Evolutionary conservation across 805 yeast genomes (phyloP), one percentile per base, ranked within the genome.

Genomic region (Metschnikowia noctiluminum): DNA sequence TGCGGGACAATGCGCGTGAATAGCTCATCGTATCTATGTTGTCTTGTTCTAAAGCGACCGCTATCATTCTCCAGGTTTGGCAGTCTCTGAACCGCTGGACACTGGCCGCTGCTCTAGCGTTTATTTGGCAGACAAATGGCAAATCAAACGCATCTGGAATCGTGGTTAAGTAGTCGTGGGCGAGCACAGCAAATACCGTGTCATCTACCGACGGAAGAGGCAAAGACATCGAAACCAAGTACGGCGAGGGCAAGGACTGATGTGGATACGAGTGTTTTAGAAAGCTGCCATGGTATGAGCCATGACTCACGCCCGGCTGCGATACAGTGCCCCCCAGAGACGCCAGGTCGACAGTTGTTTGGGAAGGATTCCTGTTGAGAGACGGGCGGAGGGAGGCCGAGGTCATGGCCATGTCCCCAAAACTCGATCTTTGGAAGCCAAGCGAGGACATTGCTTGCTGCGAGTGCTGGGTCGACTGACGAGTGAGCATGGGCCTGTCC

Each of bases 61-160:
- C 77, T 6, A 84, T 64, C 3, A 82, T 73, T 50, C 75, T 65
- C 90, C 90, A 85, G 0, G 81, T 74, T 58, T 82, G 87, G 46
- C 83, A 71, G 46, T 82, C 86, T 49, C 87, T 64, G 45, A 68
- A 70, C 43, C 72, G 64, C 14, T 73, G 71, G 1, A 74, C 85
- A 40, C 73, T 69, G 0, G 76, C 76, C 0, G 87, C 87, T 8
- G 80, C 68, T 14, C 71, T 65, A 0, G 88, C 78, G 59, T 86
- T 86, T 56, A 73, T 66, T 21, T 75, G 69, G 57, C 88, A 84
- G 1, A 76, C 82, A 40, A 82, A 82, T 12, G 71, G 60, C 13
- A 82, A 66, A 28, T 71, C 68, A 58, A 80, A 72, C 3, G 78
- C 81, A 26, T 74, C 77, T 0, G 80, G 79, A 0, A 77, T 60